Percentiles rank a stretch among this genome's conserved stretches.
Evolutionary conservation across 164 flowering plant genomes (phyloP).

Genomic region (Platanus orientalis): DNA sequence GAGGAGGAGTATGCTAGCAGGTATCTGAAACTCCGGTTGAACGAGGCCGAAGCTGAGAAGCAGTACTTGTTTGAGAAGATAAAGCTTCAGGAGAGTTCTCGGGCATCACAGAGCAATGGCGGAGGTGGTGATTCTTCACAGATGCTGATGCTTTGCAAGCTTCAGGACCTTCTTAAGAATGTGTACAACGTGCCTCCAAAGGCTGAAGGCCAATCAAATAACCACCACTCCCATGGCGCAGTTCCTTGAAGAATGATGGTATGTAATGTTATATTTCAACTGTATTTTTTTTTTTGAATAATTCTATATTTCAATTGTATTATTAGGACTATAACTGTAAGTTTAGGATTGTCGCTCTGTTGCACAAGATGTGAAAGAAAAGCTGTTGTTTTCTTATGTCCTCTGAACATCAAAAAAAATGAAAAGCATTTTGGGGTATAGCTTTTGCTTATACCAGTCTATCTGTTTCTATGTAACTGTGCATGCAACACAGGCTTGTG

Average conservation of each 20-base stretch:
- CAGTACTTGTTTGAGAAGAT: slow-evolving; percentile 87
- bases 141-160: slow-evolving; percentile 50
- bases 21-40: slow-evolving; percentile 75
- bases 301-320: too few relatives aligned
- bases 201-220: slow-evolving; percentile 39
- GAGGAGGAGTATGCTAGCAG: slow-evolving; percentile 84
- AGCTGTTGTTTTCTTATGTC: too few relatives aligned
- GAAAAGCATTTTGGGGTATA: too few relatives aligned
- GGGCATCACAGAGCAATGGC: slow-evolving; percentile 48
- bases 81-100: slow-evolving; percentile 81
- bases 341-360: too few relatives aligned
- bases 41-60: slow-evolving; percentile 96
- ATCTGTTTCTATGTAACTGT: too few relatives aligned
- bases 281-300: too few relatives aligned
- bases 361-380: too few relatives aligned
- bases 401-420: too few relatives aligned
- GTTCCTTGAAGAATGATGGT: slow-evolving; percentile 31
- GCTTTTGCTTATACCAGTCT: too few relatives aligned
- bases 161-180: slow-evolving; percentile 68
- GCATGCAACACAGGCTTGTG: too few relatives aligned
- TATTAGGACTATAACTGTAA: too few relatives aligned
- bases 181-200: slow-evolving; percentile 47
- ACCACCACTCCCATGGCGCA: slow-evolving; percentile 34
- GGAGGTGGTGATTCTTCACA: slow-evolving; percentile 59
- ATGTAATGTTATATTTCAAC: slow-evolving; percentile 1